Evolutionary conservation across 2,329 filamentous ascomycete species (phyloP).

Genomic region (Cytospora mali): DNA sequence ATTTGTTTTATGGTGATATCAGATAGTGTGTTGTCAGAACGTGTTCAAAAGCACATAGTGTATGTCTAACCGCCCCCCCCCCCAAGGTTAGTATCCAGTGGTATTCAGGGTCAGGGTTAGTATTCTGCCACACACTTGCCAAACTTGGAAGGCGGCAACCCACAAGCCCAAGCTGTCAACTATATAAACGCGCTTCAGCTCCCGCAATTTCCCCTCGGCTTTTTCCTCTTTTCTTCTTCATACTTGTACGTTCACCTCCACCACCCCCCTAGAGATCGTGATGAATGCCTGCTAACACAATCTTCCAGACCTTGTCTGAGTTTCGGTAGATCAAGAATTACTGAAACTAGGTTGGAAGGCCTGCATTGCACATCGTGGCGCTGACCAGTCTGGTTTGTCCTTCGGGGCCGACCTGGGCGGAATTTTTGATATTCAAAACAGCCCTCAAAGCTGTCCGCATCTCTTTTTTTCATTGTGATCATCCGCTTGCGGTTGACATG

Average conservation of each 20-base stretch:
- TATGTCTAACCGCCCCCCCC: background rate
- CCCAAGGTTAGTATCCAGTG: background rate
- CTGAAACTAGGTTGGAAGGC: slow-evolving; percentile 45
- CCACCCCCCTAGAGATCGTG: background rate
- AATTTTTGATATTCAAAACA: slow-evolving; percentile 48
- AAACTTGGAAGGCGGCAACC: background rate
- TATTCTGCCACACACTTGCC: background rate
- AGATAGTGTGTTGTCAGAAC: background rate
- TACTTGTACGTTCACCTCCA: slow-evolving; percentile 10
- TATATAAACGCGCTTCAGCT: background rate
- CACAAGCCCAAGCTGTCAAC: background rate
- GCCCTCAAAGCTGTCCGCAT: slow-evolving; percentile 14
- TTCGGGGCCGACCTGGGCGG: slow-evolving; percentile 52
- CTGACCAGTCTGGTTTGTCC: slow-evolving; percentile 51
- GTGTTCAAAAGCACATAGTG: background rate
- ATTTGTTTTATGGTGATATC: no score
- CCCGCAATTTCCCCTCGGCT: background rate
- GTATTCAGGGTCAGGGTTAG: background rate
- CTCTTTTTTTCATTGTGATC: slow-evolving; percentile 47
- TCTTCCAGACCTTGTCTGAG: slow-evolving; percentile 48
- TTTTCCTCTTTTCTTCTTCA: slow-evolving; percentile 8
- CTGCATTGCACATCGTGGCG: slow-evolving; percentile 58
- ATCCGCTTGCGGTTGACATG: slow-evolving; percentile 42
- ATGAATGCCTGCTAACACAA: slow-evolving; percentile 20
- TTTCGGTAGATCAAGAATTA: slow-evolving; percentile 47